Percentiles rank a stretch among this genome's conserved stretches.
These are phyloP conservation scores for Oryza australiensis DNA, from an alignment of 176 grass and related monocot species.

Conservation along the genomic window DNA sequence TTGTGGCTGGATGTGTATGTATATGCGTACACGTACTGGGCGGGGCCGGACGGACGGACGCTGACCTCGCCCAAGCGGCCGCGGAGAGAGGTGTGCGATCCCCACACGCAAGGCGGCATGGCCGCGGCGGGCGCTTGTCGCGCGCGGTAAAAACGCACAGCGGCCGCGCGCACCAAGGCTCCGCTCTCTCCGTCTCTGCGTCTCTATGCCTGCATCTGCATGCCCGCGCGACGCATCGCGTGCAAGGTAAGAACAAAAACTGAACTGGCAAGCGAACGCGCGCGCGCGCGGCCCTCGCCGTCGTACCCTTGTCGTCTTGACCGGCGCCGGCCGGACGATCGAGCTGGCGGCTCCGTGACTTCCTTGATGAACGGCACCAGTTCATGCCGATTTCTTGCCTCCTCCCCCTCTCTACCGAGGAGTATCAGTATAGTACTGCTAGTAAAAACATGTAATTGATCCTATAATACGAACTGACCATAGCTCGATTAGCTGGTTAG, in stretches of 20 bases:
- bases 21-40: neutral
- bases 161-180: neutral
- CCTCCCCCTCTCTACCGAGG: no score
- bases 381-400: neutral
- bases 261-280: neutral
- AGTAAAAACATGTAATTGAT: no score
- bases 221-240: neutral
- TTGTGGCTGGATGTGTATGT: slow-evolving; percentile 2
- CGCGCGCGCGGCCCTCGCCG: neutral
- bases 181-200: neutral
- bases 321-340: neutral
- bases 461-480: no score
- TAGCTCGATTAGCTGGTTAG: no score
- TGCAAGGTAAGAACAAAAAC: slow-evolving; percentile 44
- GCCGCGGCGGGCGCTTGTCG: slow-evolving; percentile 45
- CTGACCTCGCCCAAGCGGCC: slow-evolving; percentile 51
- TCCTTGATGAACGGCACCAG: neutral
- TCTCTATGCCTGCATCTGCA: no score
- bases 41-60: slow-evolving; percentile 34
- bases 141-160: neutral
- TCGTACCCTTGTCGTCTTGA: slow-evolving; percentile 23
- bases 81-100: slow-evolving; percentile 34
- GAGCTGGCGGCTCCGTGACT: neutral
- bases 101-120: slow-evolving; percentile 70
- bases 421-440: no score